These are phyloP conservation scores for Syzygium grande DNA, from an alignment of 345 rosid species.

Conservation along the genomic window DNA sequence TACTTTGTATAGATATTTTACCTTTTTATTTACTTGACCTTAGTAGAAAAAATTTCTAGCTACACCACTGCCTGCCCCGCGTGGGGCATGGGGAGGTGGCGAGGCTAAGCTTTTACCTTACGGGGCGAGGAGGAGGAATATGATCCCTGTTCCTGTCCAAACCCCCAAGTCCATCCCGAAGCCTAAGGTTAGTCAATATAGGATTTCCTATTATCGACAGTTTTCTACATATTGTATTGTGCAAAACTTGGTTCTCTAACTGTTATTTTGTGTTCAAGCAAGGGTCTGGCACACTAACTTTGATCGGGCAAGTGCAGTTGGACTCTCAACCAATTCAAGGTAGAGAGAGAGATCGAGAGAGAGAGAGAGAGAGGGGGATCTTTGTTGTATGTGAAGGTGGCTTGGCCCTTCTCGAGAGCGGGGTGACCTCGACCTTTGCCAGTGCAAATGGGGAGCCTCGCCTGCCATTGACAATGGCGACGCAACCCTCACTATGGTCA, in stretches of 20 bases:
- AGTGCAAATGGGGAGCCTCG: background rate
- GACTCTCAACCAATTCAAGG: background rate
- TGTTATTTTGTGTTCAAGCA: background rate
- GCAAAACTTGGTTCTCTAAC: background rate
- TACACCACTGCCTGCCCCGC: rapidly evolving
- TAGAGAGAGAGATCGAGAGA: background rate
- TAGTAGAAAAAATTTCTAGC: background rate
- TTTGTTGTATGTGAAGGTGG: background rate
- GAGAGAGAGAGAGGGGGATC: background rate
- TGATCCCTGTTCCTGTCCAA: background rate
- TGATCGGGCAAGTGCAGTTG: background rate
- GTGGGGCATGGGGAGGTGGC: background rate
- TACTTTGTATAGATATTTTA: background rate
- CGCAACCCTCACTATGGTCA: background rate
- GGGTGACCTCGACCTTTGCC: background rate
- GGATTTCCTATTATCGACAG: background rate
- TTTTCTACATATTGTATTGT: background rate
- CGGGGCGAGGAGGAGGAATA: background rate
- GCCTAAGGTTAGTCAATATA: background rate
- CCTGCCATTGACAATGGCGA: background rate
- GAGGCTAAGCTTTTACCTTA: background rate
- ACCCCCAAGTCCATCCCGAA: background rate
- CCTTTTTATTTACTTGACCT: background rate
- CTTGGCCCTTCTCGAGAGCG: background rate
- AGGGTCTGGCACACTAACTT: background rate